Evolutionary conservation across 306 rosid species (phyloP).

Genomic region (Castanopsis chinensis): DNA sequence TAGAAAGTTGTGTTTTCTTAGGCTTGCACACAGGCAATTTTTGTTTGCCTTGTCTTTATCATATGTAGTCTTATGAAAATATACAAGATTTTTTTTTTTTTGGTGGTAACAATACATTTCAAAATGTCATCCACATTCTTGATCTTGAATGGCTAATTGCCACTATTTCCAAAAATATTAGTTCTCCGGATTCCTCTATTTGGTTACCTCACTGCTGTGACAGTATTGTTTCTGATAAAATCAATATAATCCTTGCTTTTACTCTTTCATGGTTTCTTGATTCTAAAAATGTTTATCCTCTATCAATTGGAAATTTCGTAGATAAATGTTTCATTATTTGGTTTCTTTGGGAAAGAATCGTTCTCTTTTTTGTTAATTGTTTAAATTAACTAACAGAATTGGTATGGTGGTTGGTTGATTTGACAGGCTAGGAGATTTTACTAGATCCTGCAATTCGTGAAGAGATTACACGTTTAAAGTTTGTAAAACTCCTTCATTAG

Average conservation of each 20-base stretch:
- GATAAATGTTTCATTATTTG: background rate
- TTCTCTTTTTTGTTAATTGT: conserved; percentile 5
- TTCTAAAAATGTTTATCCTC: background rate
- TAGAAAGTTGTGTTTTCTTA: background rate
- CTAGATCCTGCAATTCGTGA: conserved; percentile 94
- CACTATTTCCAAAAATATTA: background rate
- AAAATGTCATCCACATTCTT: background rate
- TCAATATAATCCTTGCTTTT: background rate
- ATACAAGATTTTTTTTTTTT: background rate
- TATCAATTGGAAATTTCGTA: background rate
- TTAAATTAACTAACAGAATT: background rate
- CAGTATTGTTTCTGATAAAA: background rate
- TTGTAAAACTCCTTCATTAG: conserved; percentile 12
- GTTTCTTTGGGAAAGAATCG: background rate
- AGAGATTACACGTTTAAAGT: conserved; percentile 87
- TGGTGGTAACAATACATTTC: background rate
- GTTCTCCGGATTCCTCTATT: background rate
- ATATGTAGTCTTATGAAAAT: background rate
- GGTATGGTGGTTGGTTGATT: conserved; percentile 22
- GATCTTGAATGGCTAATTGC: background rate
- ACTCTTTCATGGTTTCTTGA: background rate
- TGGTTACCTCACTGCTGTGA: background rate
- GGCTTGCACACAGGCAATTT: background rate
- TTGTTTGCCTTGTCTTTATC: background rate
- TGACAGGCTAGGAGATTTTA: conserved; percentile 79